phyloP scores from a whole-genome alignment of 2,329 filamentous ascomycete species.

The Calycina herbarum region DNA sequence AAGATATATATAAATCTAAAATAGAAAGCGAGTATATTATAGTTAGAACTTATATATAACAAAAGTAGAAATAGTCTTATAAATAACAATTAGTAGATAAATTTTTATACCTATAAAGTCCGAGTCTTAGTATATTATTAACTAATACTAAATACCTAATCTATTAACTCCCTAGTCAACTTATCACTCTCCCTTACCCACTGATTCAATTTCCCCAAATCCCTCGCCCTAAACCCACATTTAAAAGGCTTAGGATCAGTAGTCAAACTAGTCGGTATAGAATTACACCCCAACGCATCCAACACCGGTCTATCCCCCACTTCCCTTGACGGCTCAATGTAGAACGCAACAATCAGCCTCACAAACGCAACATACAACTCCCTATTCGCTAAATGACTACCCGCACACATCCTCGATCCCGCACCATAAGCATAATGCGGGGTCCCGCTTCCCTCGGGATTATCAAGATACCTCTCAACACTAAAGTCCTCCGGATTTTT shows the following conservation, averaged over 20 bases:
- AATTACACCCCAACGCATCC: constrained; percentile 57
- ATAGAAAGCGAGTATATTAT: too few species aligned
- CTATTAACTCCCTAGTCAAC: constrained; percentile 25
- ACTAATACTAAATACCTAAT: neutral
- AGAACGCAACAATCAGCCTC: constrained; percentile 58
- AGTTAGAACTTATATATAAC: too few species aligned
- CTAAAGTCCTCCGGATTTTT: constrained; percentile 61
- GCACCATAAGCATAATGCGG: constrained; percentile 64
- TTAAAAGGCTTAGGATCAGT: constrained; percentile 65
- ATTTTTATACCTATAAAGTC: too few species aligned
- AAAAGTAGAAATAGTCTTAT: too few species aligned
- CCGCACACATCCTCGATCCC: constrained; percentile 63
- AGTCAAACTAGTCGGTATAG: constrained; percentile 57
- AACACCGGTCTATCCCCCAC: constrained; percentile 51
- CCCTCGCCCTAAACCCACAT: constrained; percentile 52
- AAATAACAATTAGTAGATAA: too few species aligned
- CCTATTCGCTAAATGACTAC: constrained; percentile 62
- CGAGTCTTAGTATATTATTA: too few species aligned
- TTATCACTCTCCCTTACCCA: constrained; percentile 52
- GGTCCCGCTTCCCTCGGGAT: constrained; percentile 50
- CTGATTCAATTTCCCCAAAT: constrained; percentile 45
- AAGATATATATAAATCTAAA: too few species aligned
- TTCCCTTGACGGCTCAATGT: constrained; percentile 50
- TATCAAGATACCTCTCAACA: constrained; percentile 69
- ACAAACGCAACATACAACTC: constrained; percentile 62